Evolutionary conservation across 1,284 basidiomycete species (phyloP), one percentile per base, ranked within the genome.

Genomic region (Coniophora puteana): DNA sequence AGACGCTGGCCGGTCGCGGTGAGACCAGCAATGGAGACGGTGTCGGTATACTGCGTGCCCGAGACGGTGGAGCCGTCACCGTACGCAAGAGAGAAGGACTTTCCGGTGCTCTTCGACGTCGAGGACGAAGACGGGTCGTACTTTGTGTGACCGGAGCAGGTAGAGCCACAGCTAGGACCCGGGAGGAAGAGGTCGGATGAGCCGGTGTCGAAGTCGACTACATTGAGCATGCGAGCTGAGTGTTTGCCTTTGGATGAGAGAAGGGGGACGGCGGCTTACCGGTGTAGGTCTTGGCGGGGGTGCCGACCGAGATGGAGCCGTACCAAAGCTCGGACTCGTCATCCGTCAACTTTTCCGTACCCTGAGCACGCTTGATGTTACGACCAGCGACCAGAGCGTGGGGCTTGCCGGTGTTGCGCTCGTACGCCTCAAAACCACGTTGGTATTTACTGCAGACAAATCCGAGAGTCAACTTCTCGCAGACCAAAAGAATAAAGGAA

Each of bases 141-240:
- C 27, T 24, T 32, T 14, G 38, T 54, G 47, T 70, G 63, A 0
- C 53, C 51, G 0, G 43, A 40, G 51, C 68, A 71, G 12, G 28
- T 54, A 1, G 20, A 20, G 4, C 28, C 38, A 50, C 69, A 74
- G 17, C 37, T 29, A 1, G 45, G 35, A 21, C 54, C 59, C 22
- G 69, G 66, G 10, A 75, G 54, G 54, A 69, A 44, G 21, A 68
- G 50, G 46, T 56, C 39, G 26, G 41, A 39, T 18, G 52, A 51
- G 39, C 67, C 66, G 11, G 67, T 69, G 44, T 70, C 68, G 36
- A 68, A 66, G 41, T 65, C 64, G 44, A 65, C 66, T 68, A 32
- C 5, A 51, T n/a, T n/a, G 17, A 25, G 16, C 12, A 34, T 21
- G 5, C n/a, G 1, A 22, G 44, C 28, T 41, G 42, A 2, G 54